A percentile compares a stretch with the other conserved stretches of the same genome.
Conservation (phyloP, 495 filamentous ascomycete genomes). For the Trichocladium antarcticum region DNA sequence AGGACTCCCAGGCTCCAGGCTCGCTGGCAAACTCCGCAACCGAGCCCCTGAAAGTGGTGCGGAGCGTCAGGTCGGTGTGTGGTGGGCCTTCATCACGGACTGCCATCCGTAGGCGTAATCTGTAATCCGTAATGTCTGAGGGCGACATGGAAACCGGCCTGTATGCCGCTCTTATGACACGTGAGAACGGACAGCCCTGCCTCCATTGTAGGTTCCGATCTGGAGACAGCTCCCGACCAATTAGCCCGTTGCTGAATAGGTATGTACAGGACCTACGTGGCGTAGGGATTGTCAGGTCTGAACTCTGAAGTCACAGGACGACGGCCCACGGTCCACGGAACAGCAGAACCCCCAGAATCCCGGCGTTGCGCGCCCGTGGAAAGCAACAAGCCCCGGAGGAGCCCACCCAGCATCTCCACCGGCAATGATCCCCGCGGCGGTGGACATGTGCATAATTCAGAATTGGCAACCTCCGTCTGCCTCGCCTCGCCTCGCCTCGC, state of each 20-base stretch:
- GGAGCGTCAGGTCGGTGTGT: neutral
- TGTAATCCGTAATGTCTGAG: neutral
- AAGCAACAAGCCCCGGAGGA: too few relatives aligned
- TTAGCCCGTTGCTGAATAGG: too few relatives aligned
- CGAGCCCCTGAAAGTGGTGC: slow-evolving; percentile 8
- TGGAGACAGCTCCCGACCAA: too few relatives aligned
- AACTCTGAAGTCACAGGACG: too few relatives aligned
- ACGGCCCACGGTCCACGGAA: too few relatives aligned
- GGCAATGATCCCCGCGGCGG: neutral
- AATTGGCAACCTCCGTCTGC: slow-evolving; percentile 13
- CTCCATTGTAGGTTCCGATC: too few relatives aligned
- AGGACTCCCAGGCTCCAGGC: neutral
- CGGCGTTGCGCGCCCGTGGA: too few relatives aligned
- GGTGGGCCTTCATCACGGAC: neutral
- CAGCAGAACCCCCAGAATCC: too few relatives aligned
- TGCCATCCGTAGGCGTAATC: neutral
- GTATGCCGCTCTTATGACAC: neutral
- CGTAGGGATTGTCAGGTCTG: neutral
- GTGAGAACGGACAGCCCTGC: too few relatives aligned
- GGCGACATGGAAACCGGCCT: neutral
- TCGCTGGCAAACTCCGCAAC: slow-evolving; percentile 8
- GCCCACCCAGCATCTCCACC: slow-evolving; percentile 1
- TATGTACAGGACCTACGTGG: neutral
- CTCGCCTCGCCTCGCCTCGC: too few relatives aligned
- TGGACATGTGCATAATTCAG: slow-evolving; percentile 7